Percentiles rank a stretch among this genome's conserved stretches.
Conservation (phyloP, 2,329 filamentous ascomycete genomes). For the Aspergillus sergii region DNA sequence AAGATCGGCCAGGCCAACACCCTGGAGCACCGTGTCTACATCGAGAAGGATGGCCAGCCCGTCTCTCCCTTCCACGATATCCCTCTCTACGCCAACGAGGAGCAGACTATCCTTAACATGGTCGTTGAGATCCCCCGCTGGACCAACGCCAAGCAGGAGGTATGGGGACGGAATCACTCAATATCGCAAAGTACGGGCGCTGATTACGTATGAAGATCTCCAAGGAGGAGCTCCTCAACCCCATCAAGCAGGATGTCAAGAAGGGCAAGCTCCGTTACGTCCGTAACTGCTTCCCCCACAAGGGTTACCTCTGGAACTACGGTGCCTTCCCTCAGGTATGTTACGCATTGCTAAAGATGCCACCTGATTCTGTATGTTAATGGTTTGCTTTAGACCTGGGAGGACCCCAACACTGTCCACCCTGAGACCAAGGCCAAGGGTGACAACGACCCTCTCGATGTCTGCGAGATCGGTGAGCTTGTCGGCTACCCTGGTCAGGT, state of each 20-base stretch:
- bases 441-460: slow-evolving; percentile 98
- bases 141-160: slow-evolving; percentile 99
- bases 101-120: slow-evolving; percentile 98
- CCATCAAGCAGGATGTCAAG: slow-evolving; percentile 99
- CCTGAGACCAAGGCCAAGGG: slow-evolving; percentile 99
- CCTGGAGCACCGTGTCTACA: slow-evolving; percentile 93
- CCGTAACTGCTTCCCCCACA: slow-evolving; percentile 99
- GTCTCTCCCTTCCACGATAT: slow-evolving; percentile 98
- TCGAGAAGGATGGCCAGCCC: slow-evolving; percentile 94
- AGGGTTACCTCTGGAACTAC: slow-evolving; percentile 99
- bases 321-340: slow-evolving; percentile 96
- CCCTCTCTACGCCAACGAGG: slow-evolving; percentile 93
- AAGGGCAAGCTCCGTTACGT: slow-evolving; percentile 99
- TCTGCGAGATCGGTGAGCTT: slow-evolving; percentile 98
- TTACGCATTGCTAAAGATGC: slow-evolving; percentile 9
- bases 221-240: slow-evolving; percentile 97
- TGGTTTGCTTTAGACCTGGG: slow-evolving; percentile 74
- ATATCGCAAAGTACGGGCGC: not conserved
- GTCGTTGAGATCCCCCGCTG: slow-evolving; percentile 98
- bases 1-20: slow-evolving; percentile 91
- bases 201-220: slow-evolving; percentile 70
- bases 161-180: slow-evolving; percentile 49
- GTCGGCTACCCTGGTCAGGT: slow-evolving; percentile 95
- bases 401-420: slow-evolving; percentile 94
- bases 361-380: not conserved